Conservation (phyloP, 1,139 yeast genomes). For the Waltiozyma sp. region DNA sequence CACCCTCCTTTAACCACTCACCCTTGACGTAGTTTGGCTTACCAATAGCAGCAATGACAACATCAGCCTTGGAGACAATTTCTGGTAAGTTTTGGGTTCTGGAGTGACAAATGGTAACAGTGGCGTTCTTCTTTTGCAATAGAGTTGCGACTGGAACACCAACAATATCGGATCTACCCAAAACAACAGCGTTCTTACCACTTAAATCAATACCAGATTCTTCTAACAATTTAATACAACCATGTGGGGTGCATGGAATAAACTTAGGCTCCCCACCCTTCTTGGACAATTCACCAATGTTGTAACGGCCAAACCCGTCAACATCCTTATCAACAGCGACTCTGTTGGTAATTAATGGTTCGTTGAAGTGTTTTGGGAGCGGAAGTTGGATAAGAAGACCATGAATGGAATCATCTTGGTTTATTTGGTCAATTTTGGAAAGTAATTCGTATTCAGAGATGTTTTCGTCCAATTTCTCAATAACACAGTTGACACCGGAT, state of each 20-base stretch:
- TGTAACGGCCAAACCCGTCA: constrained; percentile 87
- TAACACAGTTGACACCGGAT: constrained; percentile 64
- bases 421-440: constrained; percentile 47
- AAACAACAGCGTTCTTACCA: constrained; percentile 85
- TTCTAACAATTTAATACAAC: constrained; percentile 69
- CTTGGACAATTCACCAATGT: constrained; percentile 87
- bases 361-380: constrained; percentile 72
- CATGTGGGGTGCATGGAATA: constrained; percentile 95
- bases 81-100: constrained; percentile 54
- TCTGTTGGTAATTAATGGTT: constrained; percentile 64
- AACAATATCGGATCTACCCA: constrained; percentile 94
- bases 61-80: constrained; percentile 65
- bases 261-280: constrained; percentile 78
- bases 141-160: constrained; percentile 88
- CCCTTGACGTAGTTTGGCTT: constrained; percentile 74
- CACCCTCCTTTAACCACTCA: constrained; percentile 77
- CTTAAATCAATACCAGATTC: constrained; percentile 49
- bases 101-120: constrained; percentile 55
- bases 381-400: constrained; percentile 92
- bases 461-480: constrained; percentile 53
- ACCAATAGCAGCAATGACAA: constrained; percentile 90
- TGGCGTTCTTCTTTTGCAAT: constrained; percentile 79
- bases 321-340: constrained; percentile 80
- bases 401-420: constrained; percentile 60
- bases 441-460: constrained; percentile 50